Conservation (phyloP, 345 rosid species). For the Sisymbrium altissimum region DNA sequence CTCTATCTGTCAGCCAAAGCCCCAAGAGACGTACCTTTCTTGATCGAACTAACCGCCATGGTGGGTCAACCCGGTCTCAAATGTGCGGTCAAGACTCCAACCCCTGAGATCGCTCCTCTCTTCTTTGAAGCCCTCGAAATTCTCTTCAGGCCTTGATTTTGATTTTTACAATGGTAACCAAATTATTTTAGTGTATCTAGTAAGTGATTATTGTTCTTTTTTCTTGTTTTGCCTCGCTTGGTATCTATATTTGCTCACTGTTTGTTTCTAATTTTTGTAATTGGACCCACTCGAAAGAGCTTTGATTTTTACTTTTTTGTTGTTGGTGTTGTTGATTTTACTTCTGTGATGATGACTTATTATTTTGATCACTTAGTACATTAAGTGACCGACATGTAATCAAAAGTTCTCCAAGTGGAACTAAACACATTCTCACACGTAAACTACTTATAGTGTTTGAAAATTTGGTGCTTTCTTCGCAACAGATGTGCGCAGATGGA, state of each 20-base stretch:
- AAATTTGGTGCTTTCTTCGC: background rate
- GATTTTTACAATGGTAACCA: background rate
- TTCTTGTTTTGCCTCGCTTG: background rate
- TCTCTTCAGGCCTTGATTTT: conserved; percentile 49
- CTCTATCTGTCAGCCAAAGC: conserved; percentile 80
- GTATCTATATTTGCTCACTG: background rate
- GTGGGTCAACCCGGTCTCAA: conserved; percentile 72
- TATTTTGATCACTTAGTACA: background rate
- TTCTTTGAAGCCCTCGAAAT: conserved; percentile 84
- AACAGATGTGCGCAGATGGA: background rate
- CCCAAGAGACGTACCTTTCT: conserved; percentile 68
- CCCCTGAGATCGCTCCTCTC: conserved; percentile 69
- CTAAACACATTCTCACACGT: conserved; percentile 21
- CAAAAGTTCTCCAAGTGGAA: background rate
- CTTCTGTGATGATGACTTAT: conserved; percentile 10
- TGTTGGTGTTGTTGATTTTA: background rate
- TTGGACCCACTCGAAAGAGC: background rate
- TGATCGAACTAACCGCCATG: conserved; percentile 72
- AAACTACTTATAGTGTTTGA: background rate
- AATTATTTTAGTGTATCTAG: conserved; percentile 5
- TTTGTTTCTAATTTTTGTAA: conserved; percentile 12
- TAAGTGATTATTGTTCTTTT: background rate
- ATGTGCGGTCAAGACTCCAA: conserved; percentile 89
- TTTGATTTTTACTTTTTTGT: background rate
- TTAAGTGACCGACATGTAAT: conserved; percentile 21